Evolutionary conservation across 2,329 filamentous ascomycete genomes (phyloP), one percentile per base, ranked within the genome.

Genomic region (Lomentospora prolificans): DNA sequence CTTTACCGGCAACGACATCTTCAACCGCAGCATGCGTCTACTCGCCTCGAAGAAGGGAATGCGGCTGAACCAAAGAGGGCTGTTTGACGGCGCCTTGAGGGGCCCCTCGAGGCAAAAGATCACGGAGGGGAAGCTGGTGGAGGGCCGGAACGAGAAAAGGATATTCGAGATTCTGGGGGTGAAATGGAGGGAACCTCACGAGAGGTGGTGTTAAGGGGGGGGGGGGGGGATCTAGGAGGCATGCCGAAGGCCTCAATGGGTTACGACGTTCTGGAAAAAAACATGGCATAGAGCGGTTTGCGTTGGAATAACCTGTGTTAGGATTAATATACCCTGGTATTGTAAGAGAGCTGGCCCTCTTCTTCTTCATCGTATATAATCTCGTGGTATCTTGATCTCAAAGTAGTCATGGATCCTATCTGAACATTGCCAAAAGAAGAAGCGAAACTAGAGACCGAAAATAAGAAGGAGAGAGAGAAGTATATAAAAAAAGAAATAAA

Each of bases 1-100:
- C 66, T 97, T 96, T 65, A 96, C 92, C 0, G 92, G 92, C 1
- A 94, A 96, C 62, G 91, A 96, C 66, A 86, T 96, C 31, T 96
- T 96, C 72, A 96, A 96, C 67, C 77, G 91, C 14, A 95, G 89
- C 64, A 81, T 96, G 67, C 75, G 92, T 60, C 70, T 95, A 14
- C 68, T 96, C 60, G 90, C 90, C 12, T 81, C 83, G 39, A 90
- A 83, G 69, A 94, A 89, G 70, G 81, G 83, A 0, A 90, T 95
- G 89, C 73, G 87, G 53, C 67, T 97, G 55, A 96, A 96, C 62
- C 91, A 96, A 69, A 76, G 80, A 28, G 92, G 90, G 0, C 67
- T 97, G 56, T 96, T 85, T 63, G 80, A 75, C 62, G 80, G 89
- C 66, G 84, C 89, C 1, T 74, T 88, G 66, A 74, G 84, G 41